Evolutionary conservation across 208 protist genomes (phyloP), one percentile per base, ranked within the genome.

Genomic region (Leishmania tropica): DNA sequence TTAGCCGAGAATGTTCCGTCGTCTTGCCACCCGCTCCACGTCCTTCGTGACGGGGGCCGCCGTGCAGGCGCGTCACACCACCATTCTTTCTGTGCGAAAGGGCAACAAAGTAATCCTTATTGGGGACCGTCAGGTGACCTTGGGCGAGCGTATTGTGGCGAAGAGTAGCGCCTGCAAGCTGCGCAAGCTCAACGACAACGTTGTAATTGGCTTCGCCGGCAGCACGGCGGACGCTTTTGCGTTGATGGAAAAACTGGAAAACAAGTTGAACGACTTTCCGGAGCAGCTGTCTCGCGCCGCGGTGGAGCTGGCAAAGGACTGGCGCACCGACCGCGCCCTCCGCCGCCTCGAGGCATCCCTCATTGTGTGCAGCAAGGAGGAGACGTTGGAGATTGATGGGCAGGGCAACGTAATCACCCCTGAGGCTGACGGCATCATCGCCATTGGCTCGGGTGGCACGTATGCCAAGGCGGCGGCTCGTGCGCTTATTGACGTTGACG

Each of bases 321-420:
- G 98, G 98, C 93, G 98, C 79, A 98, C 95, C 10, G 98, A 99
- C 81, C 97, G 97, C 73, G 96, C 93, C 24, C 90, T 99, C 58
- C 93, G 98, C 75, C 92, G 92, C 42, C 92, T 99, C n/a, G 96
- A 99, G 83, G 97, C 97, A n/a, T 93, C 90, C 28, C 85, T 99
- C 1, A 98, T 99, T 83, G 97, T 99, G 24, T 94, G 90, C 77
- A 92, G 96, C 85, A 85, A 90, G 73, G 91, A 97, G 28, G 95
- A 97, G 65, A 97, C 96, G 31, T 87, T 99, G 21, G 94, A 98
- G 83, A 96, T 99, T 71, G 97, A 98, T 75, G 98, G 98, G 45
- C 96, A 98, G 87, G 98, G 98, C 40, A 98, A 99, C 84, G 97
- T 99, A 48, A 94, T 99, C 53, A 97, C 98, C 21, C 97, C 97